Percentiles rank a stretch among this genome's conserved stretches.
These are phyloP conservation scores for Tilletiaria anomala DNA, from an alignment of 1,284 basidiomycete genomes.

Conservation along the genomic window DNA sequence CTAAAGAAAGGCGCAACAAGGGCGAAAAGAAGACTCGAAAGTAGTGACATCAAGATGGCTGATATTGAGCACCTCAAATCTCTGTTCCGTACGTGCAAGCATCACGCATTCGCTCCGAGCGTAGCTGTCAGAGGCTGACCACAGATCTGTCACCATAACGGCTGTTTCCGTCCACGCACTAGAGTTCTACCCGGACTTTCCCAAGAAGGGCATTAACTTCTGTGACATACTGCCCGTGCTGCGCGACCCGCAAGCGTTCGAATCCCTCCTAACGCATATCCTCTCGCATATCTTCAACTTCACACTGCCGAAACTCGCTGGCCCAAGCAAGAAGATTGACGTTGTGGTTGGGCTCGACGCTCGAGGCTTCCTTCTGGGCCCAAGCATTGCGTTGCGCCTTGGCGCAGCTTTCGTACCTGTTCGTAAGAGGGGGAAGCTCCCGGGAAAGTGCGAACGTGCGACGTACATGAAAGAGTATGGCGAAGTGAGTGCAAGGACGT, in stretches of 20 bases:
- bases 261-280: conserved; percentile 74
- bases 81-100: conserved; percentile 22
- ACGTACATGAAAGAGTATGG: conserved; percentile 93
- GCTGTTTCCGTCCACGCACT: not conserved
- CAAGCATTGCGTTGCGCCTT: conserved; percentile 74
- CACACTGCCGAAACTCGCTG: conserved; percentile 26
- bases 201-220: conserved; percentile 36
- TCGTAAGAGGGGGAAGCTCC: conserved; percentile 84
- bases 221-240: conserved; percentile 39
- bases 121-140: not conserved
- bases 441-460: conserved; percentile 63
- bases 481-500: conserved; percentile 43
- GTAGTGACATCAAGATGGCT: conserved; percentile 23
- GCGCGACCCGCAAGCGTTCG: conserved; percentile 37
- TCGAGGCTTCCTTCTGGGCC: conserved; percentile 87
- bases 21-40: too few species aligned
- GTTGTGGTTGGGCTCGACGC: conserved; percentile 92
- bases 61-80: conserved; percentile 28
- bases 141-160: not conserved
- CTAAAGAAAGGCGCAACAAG: too few species aligned
- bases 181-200: conserved; percentile 36
- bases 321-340: conserved; percentile 52
- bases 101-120: too few species aligned
- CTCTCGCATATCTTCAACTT: conserved; percentile 66
- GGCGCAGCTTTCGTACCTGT: conserved; percentile 94